Evolutionary conservation across 257 asterid species (phyloP), one percentile per base, ranked within the genome.

Genomic region (Nicotiana noctiflora): DNA sequence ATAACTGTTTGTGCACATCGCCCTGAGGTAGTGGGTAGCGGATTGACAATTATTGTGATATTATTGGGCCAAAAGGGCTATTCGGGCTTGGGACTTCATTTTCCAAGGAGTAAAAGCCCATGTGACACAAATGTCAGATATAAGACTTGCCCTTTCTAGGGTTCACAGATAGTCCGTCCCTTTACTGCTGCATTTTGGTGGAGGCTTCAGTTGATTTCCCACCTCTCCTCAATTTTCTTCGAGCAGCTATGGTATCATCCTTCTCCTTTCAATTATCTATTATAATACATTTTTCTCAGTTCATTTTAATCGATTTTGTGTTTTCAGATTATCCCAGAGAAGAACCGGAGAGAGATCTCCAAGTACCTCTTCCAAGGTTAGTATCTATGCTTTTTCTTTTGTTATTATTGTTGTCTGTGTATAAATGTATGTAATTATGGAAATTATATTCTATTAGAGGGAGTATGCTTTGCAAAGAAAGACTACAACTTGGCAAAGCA

Each of bases 381-480:
- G 64, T 27, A 56, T 51, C 44, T 27, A 17, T 13, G 19, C 0
- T 23, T 70, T 2, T 53, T 2, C 0, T 8, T 40, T 2, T n/a
- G n/a, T 27, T 53, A 1, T 10, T 17, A 1, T 66, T 55, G 27
- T 66, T 55, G 11, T 55, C 12, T 55, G 23, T 56, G 11, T 56
- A 56, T 18, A 56, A 55, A 56, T 49, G 23, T 19, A 4, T 46
- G 61, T 49, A 44, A 49, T 10, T 19, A 44, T 44, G 21, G 17
- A 21, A 31, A 7, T 46, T 74, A 37, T 12, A n/a, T 19, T 49
- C 0, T 18, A 23, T 14, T 82, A 93, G 98, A 94, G 96, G 98
- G 98, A 56, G 98, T 94, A 32, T 93, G 97, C 86, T 93, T 62
- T n/a, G 98, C 98, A 10, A 90, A 93, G 89, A 94, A 94, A 82